These are phyloP conservation scores for Grosmannia serpens DNA, from an alignment of 2,329 filamentous ascomycete genomes.

Conservation along the genomic window DNA sequence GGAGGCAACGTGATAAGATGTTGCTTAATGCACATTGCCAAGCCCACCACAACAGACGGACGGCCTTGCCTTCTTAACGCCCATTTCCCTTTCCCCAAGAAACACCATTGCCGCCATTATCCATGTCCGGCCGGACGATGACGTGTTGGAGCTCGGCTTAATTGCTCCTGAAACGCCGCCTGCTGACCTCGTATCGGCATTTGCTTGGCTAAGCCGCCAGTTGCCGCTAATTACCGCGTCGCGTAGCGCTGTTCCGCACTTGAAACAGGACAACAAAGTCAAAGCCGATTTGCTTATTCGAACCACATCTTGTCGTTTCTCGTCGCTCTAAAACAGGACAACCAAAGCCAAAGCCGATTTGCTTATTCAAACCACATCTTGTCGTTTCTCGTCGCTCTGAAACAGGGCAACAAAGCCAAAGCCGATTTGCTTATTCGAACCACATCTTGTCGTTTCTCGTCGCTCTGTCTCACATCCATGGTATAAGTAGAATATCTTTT, in stretches of 20 bases:
- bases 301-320: neutral
- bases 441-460: neutral
- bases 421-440: neutral
- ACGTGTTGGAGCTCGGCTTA: neutral
- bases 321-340: no score
- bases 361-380: neutral
- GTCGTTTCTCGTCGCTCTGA: neutral
- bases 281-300: neutral
- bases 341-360: neutral
- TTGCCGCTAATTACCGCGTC: slow-evolving; percentile 20
- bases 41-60: no score
- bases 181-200: no score
- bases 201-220: slow-evolving; percentile 15
- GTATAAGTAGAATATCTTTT: neutral
- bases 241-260: neutral
- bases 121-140: no score
- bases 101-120: neutral
- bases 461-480: no score
- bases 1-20: no score
- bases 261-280: neutral
- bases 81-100: no score
- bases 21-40: no score
- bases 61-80: no score
- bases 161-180: neutral
- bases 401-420: neutral